A percentile compares a stretch with the other conserved stretches of the same genome.
Evolutionary conservation across 768 basidiomycete genomes (phyloP).

Genomic region (Xerocomus potaroensis): DNA sequence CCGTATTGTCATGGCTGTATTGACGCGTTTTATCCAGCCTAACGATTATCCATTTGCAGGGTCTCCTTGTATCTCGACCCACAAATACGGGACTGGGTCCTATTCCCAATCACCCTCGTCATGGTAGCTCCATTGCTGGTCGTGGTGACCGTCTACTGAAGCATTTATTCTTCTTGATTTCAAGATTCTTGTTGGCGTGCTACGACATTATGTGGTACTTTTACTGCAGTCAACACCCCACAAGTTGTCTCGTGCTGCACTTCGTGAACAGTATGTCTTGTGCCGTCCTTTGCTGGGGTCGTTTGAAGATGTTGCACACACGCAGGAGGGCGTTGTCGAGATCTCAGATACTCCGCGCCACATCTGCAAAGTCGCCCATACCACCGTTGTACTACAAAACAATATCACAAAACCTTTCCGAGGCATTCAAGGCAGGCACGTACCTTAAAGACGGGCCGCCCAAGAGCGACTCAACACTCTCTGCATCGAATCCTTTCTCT

Average conservation of each 20-base stretch:
- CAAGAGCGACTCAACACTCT: constrained; percentile 51
- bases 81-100: constrained; percentile 90
- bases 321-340: constrained; percentile 68
- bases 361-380: constrained; percentile 76
- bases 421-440: constrained; percentile 66
- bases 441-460: constrained; percentile 87
- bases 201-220: constrained; percentile 88
- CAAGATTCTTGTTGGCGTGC: constrained; percentile 87
- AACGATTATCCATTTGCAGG: constrained; percentile 24
- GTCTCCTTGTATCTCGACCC: constrained; percentile 80
- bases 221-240: constrained; percentile 83
- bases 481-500: constrained; percentile 76
- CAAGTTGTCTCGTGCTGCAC: constrained; percentile 66
- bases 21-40: constrained; percentile 5
- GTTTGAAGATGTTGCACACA: constrained; percentile 19
- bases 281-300: not conserved
- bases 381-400: constrained; percentile 68
- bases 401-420: constrained; percentile 69
- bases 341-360: constrained; percentile 79
- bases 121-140: constrained; percentile 58
- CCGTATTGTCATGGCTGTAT: constrained; percentile 9
- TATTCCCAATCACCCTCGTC: constrained; percentile 95
- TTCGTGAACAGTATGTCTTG: constrained; percentile 85
- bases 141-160: not conserved
- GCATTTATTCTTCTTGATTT: not conserved